Conservation (phyloP, 2,329 filamentous ascomycete genomes). For the Dactylonectria estremocensis region DNA sequence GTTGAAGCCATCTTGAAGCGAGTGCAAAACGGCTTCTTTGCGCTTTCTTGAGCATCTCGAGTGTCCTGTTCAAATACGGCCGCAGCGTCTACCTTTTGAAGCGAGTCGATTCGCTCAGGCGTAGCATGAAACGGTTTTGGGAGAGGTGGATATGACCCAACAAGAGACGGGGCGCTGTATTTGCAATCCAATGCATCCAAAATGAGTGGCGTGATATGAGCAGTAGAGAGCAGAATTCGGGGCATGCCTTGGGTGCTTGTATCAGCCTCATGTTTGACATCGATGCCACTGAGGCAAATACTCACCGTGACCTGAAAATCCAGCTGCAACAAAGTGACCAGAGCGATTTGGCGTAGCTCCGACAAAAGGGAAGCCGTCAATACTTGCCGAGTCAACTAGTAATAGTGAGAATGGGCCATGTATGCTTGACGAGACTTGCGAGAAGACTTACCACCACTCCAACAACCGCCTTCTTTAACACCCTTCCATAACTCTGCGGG, state of each 20-base stretch:
- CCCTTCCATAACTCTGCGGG: conserved; percentile 21
- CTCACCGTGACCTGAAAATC: conserved; percentile 27
- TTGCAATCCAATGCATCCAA: conserved; percentile 14
- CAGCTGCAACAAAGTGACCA: conserved; percentile 23
- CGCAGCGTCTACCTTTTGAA: conserved; percentile 12
- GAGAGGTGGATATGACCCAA: conserved; percentile 13
- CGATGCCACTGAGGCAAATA: not conserved
- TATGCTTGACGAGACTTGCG: not conserved
- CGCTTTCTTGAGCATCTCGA: conserved; percentile 3
- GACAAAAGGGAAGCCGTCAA: conserved; percentile 28
- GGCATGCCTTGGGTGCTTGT: conserved; percentile 20
- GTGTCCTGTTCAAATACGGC: not conserved
- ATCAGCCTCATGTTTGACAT: not conserved
- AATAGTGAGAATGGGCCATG: not conserved
- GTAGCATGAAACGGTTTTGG: conserved; percentile 21
- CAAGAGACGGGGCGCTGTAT: conserved; percentile 20
- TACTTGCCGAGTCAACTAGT: conserved; percentile 21
- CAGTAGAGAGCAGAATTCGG: conserved; percentile 24
- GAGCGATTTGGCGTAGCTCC: conserved; percentile 17
- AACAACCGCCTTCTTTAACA: conserved; percentile 26
- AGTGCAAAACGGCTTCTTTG: conserved; percentile 21
- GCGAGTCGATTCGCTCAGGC: conserved; percentile 4
- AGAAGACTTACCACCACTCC: conserved; percentile 24
- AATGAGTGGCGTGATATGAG: conserved; percentile 23
- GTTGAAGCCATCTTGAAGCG: not conserved